phyloP scores from a whole-genome alignment of 2,329 filamentous ascomycete species.

The Sporothrix dimorphospora region DNA sequence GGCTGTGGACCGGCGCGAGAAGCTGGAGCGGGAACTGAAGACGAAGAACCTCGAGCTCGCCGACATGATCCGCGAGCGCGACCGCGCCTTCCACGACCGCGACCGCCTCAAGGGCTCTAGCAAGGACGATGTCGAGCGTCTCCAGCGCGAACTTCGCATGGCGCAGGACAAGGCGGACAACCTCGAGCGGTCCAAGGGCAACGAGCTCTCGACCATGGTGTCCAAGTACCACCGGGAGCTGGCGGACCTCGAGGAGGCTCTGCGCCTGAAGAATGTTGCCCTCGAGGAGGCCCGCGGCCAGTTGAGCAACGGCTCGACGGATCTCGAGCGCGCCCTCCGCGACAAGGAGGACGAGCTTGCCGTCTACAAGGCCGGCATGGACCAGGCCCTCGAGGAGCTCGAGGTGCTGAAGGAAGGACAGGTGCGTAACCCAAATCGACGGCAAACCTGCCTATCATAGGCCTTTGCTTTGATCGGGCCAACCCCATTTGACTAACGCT shows the following conservation, averaged over 20 bases:
- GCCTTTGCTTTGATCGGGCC: no score
- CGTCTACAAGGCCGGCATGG: conserved; percentile 97
- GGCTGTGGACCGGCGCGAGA: conserved; percentile 91
- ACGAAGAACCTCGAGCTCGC: conserved; percentile 99
- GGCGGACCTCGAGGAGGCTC: conserved; percentile 90
- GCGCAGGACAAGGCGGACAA: conserved; percentile 91
- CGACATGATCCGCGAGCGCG: conserved; percentile 96
- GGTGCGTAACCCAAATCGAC: conserved; percentile 25
- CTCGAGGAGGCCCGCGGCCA: conserved; percentile 82
- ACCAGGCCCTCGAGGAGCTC: conserved; percentile 89
- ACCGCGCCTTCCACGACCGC: conserved; percentile 89
- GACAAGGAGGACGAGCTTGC: conserved; percentile 98
- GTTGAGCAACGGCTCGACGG: conserved; percentile 77
- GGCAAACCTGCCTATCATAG: no score
- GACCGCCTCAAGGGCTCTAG: conserved; percentile 84
- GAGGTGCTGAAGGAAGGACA: conserved; percentile 81
- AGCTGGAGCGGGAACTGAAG: conserved; percentile 96
- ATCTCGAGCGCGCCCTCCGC: conserved; percentile 80
- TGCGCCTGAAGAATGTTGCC: conserved; percentile 83
- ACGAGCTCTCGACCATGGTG: conserved; percentile 91
- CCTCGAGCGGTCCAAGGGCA: conserved; percentile 88
- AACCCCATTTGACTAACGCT: background rate
- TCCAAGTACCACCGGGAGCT: conserved; percentile 97
- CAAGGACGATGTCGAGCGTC: conserved; percentile 91
- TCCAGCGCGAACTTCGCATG: conserved; percentile 90